These are phyloP conservation scores for Coleophoma cylindrospora DNA, from an alignment of 2,329 filamentous ascomycete genomes.

Conservation along the genomic window DNA sequence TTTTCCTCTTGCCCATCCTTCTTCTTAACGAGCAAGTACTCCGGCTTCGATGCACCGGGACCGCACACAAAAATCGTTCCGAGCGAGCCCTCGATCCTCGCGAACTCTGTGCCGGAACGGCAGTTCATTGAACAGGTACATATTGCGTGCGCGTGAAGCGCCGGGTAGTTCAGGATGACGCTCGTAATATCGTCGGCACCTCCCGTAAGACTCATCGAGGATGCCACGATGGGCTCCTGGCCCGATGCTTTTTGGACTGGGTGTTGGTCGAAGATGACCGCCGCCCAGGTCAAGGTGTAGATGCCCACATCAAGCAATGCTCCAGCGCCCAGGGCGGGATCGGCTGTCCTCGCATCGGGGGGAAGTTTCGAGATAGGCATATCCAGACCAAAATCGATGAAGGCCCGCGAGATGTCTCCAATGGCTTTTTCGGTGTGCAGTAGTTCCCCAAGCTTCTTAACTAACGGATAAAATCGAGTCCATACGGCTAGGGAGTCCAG, in stretches of 20 bases:
- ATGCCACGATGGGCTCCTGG: constrained; percentile 46
- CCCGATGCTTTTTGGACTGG: not conserved
- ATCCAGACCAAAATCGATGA: constrained; percentile 16
- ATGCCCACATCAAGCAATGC: constrained; percentile 61
- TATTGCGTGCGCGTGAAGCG: constrained; percentile 49
- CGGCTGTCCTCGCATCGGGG: constrained; percentile 53
- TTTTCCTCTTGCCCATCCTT: constrained; percentile 24
- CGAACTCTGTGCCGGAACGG: constrained; percentile 7
- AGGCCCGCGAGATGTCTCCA: constrained; percentile 33
- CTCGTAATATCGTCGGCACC: constrained; percentile 57
- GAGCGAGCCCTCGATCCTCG: constrained; percentile 54
- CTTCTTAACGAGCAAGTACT: constrained; percentile 38
- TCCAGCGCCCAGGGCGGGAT: constrained; percentile 59
- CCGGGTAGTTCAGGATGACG: constrained; percentile 54
- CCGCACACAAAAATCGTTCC: constrained; percentile 58
- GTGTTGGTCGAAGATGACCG: constrained; percentile 51
- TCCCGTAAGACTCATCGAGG: constrained; percentile 46
- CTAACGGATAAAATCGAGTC: constrained; percentile 64
- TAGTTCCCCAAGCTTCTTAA: constrained; percentile 27
- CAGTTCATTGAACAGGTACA: constrained; percentile 33
- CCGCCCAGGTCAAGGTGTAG: constrained; percentile 63
- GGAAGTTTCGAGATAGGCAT: not conserved
- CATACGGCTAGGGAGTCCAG: constrained; percentile 44
- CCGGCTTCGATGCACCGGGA: constrained; percentile 46
- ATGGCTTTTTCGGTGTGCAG: constrained; percentile 31